These are phyloP conservation scores for Fagopyrum homotropicum DNA, from an alignment of 148 eudicot species.

Conservation along the genomic window DNA sequence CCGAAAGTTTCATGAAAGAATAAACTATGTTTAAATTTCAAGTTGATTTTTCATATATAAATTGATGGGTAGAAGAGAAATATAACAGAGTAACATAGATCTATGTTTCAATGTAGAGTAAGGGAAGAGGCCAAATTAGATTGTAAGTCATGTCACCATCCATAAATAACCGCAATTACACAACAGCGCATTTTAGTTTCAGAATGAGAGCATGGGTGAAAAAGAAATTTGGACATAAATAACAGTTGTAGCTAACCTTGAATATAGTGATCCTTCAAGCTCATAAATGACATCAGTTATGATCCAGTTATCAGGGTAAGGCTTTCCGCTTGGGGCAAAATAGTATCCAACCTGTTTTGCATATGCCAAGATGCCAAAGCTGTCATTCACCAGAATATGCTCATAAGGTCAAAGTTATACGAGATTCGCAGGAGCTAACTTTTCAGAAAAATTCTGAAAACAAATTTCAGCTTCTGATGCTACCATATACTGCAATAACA, in stretches of 20 bases:
- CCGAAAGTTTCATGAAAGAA: background rate
- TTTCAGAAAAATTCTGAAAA: background rate
- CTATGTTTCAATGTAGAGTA: slow-evolving; percentile 7
- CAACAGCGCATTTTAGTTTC: background rate
- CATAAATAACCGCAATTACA: background rate
- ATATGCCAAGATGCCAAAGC: slow-evolving; percentile 43
- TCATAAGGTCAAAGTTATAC: background rate
- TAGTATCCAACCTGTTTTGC: slow-evolving; percentile 92
- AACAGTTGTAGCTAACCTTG: slow-evolving; percentile 47
- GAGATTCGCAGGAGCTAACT: background rate
- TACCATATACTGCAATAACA: background rate
- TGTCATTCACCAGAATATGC: slow-evolving; percentile 25
- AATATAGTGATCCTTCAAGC: slow-evolving; percentile 78
- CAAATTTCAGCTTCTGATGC: background rate
- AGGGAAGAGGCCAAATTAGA: background rate
- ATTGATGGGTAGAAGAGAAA: background rate
- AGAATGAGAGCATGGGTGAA: background rate
- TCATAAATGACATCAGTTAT: slow-evolving; percentile 90
- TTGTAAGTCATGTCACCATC: background rate
- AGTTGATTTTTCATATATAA: background rate
- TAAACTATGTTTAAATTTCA: background rate
- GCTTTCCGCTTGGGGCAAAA: slow-evolving; percentile 98
- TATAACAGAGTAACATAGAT: background rate
- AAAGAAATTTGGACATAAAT: background rate
- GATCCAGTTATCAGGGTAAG: slow-evolving; percentile 99